Percentiles rank a stretch among this genome's conserved stretches.
These are phyloP conservation scores for Globisporangium recalcitrans DNA, from an alignment of 352 stramenopile species.

Conservation along the genomic window DNA sequence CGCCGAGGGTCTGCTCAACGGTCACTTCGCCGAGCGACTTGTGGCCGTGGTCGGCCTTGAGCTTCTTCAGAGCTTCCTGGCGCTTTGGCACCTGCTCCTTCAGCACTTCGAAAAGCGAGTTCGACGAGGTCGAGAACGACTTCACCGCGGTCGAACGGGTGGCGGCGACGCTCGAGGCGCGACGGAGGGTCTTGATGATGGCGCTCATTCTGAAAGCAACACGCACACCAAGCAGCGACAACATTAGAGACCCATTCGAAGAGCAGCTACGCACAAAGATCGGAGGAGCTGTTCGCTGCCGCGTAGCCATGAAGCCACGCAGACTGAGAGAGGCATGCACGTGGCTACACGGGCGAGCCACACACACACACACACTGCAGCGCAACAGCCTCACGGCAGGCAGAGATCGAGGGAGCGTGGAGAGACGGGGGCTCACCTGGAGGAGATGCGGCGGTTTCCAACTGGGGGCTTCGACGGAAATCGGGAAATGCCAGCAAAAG, in stretches of 20 bases:
- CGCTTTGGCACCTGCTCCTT: slow-evolving; percentile 88
- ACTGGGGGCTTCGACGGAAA: slow-evolving; percentile 3
- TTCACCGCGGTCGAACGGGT: slow-evolving; percentile 40
- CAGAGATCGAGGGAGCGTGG: not conserved
- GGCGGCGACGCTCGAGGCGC: slow-evolving; percentile 34
- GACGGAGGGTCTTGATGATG: slow-evolving; percentile 63
- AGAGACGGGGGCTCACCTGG: not conserved
- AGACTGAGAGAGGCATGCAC: not conserved
- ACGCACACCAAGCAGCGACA: not conserved
- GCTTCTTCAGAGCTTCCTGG: slow-evolving; percentile 91
- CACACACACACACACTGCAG: not conserved
- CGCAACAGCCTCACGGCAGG: not conserved
- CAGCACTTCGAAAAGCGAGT: slow-evolving; percentile 79
- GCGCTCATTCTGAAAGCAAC: slow-evolving; percentile 39
- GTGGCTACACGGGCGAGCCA: not conserved
- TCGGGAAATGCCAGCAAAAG: slow-evolving; percentile 2
- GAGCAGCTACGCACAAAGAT: not conserved
- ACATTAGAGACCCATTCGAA: slow-evolving; percentile 6
- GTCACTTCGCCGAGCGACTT: slow-evolving; percentile 92
- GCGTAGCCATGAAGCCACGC: not conserved
- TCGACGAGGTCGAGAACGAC: slow-evolving; percentile 59
- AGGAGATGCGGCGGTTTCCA: slow-evolving; percentile 9
- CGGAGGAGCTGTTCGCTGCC: not conserved
- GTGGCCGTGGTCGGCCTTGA: slow-evolving; percentile 92
- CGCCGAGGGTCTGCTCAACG: slow-evolving; percentile 96